These are phyloP conservation scores for Bacidia gigantensis DNA, from an alignment of 495 filamentous ascomycete genomes.

Conservation along the genomic window DNA sequence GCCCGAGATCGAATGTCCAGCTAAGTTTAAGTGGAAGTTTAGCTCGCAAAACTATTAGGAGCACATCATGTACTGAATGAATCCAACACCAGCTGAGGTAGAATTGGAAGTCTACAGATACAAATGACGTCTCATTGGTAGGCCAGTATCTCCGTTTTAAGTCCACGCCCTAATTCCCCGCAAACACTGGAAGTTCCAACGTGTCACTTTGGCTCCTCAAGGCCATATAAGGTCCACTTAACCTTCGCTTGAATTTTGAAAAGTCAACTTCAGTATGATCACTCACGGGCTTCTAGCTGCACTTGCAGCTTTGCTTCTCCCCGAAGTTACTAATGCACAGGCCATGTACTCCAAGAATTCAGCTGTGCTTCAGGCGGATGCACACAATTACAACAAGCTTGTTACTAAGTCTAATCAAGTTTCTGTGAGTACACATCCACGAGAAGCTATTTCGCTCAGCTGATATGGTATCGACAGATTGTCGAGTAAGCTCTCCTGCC, in stretches of 20 bases:
- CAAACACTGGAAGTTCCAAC: background rate
- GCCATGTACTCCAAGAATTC: slow-evolving; percentile 77
- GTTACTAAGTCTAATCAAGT: slow-evolving; percentile 84
- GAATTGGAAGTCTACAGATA: background rate
- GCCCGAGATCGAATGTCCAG: too few relatives aligned
- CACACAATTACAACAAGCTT: slow-evolving; percentile 68
- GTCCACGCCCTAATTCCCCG: slow-evolving; percentile 1
- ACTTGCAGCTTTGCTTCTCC: slow-evolving; percentile 5
- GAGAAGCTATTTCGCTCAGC: background rate
- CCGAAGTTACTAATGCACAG: slow-evolving; percentile 29
- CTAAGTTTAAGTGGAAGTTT: too few relatives aligned
- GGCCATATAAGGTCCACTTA: background rate
- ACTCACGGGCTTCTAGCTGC: slow-evolving; percentile 3
- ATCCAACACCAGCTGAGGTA: too few relatives aligned
- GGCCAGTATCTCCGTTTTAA: background rate
- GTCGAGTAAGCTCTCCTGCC: slow-evolving; percentile 43
- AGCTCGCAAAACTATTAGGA: too few relatives aligned
- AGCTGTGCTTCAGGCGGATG: slow-evolving; percentile 72
- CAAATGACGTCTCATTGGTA: background rate
- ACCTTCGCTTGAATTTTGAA: background rate
- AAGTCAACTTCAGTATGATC: slow-evolving; percentile 4
- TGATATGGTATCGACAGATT: slow-evolving; percentile 35
- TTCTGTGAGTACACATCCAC: slow-evolving; percentile 47
- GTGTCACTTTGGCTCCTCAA: slow-evolving; percentile 1
- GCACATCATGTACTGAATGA: too few relatives aligned